Base-by-base conservation (phyloP, 2,329 filamentous ascomycete species). In the Xylariales sp. region DNA sequence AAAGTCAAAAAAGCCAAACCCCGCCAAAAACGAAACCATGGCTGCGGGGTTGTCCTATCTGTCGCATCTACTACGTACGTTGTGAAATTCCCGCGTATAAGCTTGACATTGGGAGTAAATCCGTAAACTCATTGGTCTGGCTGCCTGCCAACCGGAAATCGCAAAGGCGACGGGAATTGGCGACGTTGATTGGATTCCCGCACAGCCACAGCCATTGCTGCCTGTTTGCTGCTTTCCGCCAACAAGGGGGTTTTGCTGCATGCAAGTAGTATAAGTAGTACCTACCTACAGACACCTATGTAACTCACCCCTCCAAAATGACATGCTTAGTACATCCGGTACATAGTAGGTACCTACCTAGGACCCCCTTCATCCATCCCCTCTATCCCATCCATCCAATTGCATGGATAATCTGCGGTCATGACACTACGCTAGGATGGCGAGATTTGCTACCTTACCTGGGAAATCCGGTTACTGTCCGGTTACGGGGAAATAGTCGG, bases 161-260 rank as follows among this genome's bases (percentile, higher is more conserved):
- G 34, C 8, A 43, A 53, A 41, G 57, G 41, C 28, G 41, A 48
- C 14, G 5, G 46, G 53, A 68, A 69, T 69, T 68, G 64, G 56
- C 57, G 57, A 50, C 53, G 52, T 28, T 64, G 23, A 68, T 70
- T 70, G 68, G 68, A 50, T 58, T 60, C 32, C 34, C 8, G 28
- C 58, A 61, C 58, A 60, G 65, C 68, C 62, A 63, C 58, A 32
- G 52, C 50, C 59, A 64, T 58, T 57, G 65, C 60, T 70, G 68
- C 68, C 68, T 70, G 57, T 59, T 62, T 23, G 23, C 23, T 23
- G 23, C 23, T 49, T 62, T 53, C 58, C 36, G 52, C 55, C 36
- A 53, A 48, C 36, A 48, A 55, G 60, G 54, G 23, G 12, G 50
- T 39, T 39, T 39, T 36, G 9, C 34, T 36, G 34, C 9, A 36